A percentile compares a stretch with the other conserved stretches of the same genome.
Evolutionary conservation across 2,329 filamentous ascomycete genomes (phyloP).

Genomic region (Calonectria montana): DNA sequence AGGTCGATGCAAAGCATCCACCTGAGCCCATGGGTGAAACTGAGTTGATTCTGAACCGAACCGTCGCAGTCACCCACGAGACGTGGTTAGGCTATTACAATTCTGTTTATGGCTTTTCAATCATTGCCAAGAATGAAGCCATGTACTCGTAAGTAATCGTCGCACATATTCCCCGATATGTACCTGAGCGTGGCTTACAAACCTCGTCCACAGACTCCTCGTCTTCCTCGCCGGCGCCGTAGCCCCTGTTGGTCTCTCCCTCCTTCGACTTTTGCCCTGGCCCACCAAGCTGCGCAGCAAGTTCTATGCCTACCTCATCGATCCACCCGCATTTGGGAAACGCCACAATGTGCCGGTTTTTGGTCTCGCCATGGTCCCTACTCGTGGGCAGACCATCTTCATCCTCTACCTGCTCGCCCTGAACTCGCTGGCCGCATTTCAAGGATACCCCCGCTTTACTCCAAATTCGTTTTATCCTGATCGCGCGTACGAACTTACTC

Average conservation of each 20-base stretch:
- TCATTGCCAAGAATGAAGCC: constrained; percentile 21
- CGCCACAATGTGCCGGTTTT: constrained; percentile 38
- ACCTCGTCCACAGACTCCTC: constrained; percentile 20
- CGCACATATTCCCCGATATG: not conserved
- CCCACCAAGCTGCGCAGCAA: constrained; percentile 24
- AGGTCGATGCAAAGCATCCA: constrained; percentile 14
- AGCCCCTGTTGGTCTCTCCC: constrained; percentile 35
- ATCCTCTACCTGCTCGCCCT: constrained; percentile 53
- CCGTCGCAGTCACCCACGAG: constrained; percentile 20
- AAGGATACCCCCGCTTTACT: constrained; percentile 41
- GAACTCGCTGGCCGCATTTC: constrained; percentile 49
- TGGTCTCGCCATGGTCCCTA: constrained; percentile 49
- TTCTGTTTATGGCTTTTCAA: constrained; percentile 10
- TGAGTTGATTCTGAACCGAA: constrained; percentile 28
- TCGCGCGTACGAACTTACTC: constrained; percentile 42
- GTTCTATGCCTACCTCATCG: constrained; percentile 43
- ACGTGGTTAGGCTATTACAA: constrained; percentile 27
- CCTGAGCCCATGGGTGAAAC: constrained; percentile 11
- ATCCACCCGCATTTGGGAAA: constrained; percentile 41
- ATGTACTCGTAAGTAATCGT: constrained; percentile 33
- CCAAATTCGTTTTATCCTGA: constrained; percentile 46
- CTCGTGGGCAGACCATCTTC: constrained; percentile 56
- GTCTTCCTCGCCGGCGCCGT: constrained; percentile 35
- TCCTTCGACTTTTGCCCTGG: constrained; percentile 35
- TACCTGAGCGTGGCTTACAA: not conserved